phyloP scores from a whole-genome alignment of 345 rosid species.

The Theobroma cacao region DNA sequence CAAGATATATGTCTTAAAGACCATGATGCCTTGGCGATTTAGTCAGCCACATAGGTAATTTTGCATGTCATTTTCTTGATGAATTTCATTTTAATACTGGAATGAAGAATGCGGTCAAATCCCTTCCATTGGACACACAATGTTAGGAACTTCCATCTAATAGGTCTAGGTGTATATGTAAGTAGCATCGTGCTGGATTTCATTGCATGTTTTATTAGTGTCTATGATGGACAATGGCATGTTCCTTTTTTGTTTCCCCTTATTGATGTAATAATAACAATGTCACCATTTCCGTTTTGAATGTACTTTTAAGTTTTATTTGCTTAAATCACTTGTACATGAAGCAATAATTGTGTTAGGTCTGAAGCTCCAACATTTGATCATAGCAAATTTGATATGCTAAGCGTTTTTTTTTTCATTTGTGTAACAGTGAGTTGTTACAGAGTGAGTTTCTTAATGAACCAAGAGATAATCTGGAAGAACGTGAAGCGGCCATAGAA shows the following conservation, averaged over 20 bases:
- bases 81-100: background rate
- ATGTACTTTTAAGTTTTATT: background rate
- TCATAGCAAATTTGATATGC: background rate
- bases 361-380: background rate
- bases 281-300: background rate
- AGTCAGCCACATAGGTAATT: background rate
- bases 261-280: background rate
- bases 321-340: background rate
- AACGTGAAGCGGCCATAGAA: constrained; percentile 80
- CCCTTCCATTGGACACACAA: background rate
- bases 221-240: background rate
- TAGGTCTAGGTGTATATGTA: background rate
- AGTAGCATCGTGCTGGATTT: background rate
- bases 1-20: background rate
- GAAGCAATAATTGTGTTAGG: background rate
- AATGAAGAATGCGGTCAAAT: background rate
- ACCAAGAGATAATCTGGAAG: constrained; percentile 70
- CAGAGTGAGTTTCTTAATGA: constrained; percentile 82
- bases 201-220: background rate
- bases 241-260: background rate
- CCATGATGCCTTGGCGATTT: background rate
- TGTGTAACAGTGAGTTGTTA: constrained; percentile 66
- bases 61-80: background rate
- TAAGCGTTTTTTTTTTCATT: background rate
- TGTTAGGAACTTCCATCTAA: background rate